Base-by-base conservation (phyloP, 1,284 basidiomycete species). In the Sporisorium exsertum region DNA sequence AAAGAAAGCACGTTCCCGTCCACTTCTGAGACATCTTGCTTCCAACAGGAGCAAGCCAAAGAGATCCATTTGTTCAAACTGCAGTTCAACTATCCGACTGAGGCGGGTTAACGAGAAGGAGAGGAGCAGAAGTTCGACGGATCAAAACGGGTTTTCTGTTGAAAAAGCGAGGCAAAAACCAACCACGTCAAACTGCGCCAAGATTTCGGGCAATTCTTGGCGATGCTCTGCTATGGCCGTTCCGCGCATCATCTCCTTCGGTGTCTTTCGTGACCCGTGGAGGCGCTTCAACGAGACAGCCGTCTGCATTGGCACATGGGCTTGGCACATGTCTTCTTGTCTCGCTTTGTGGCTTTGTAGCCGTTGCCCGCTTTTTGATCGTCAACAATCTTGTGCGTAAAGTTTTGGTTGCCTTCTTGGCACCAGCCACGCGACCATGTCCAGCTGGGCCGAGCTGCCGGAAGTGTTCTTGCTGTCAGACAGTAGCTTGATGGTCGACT, bases 101-200 rank as follows among this genome's bases (percentile, higher is more conserved):
- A 32, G 29, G 29, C 29, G 5, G 5, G 35, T 15, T 7, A 15
- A 15, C 6, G 22, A 47, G 16, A 27, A 47, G 22, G 26, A 15
- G 12, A 18, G n/a, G n/a, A n/a, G n/a, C n/a, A n/a, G n/a, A n/a
- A n/a, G n/a, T n/a, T n/a, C n/a, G n/a, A n/a, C n/a, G n/a, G n/a
- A n/a, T n/a, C n/a, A n/a, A n/a, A n/a, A n/a, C n/a, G n/a, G n/a
- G n/a, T n/a, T n/a, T n/a, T n/a, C 10, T 22, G 18, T 22, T 46
- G 9, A 9, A 26, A 47, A 47, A 47, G 24, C n/a, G n/a, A n/a
- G 47, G 27, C 47, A 16, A 26, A 32, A 32, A 32, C 9, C 47
- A 29, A 22, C 10, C 56, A 50, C 29, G 59, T 62, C 65, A 42
- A 62, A 68, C 54, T 62, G 65, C 37, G 65, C 65, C 65, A 68